Evolutionary conservation across 441 rosid species (phyloP).

Genomic region (Kokia cookei): DNA sequence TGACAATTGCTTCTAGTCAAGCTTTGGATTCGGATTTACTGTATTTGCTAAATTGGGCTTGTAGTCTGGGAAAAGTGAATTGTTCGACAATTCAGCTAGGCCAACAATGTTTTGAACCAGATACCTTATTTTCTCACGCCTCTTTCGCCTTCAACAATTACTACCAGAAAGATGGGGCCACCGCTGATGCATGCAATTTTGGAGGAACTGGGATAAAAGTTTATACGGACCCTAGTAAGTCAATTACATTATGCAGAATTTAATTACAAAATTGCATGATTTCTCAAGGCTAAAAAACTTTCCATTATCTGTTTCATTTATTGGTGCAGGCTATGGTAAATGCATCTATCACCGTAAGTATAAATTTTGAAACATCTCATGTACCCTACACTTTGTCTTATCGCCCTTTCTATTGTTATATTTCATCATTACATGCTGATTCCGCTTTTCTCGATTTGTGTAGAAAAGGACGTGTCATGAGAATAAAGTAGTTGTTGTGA

Average conservation of each 20-base stretch:
- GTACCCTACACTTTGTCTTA: too few species aligned
- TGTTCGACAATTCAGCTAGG: slow-evolving; percentile 86
- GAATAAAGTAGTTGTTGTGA: too few species aligned
- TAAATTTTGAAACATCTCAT: not conserved
- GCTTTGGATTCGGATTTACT: slow-evolving; percentile 61
- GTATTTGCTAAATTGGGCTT: slow-evolving; percentile 85
- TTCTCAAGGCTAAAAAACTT: too few species aligned
- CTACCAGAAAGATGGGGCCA: slow-evolving; percentile 81
- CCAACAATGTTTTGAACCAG: slow-evolving; percentile 88
- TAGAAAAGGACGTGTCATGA: too few species aligned
- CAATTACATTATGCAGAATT: too few species aligned
- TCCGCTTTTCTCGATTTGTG: too few species aligned
- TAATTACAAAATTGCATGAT: too few species aligned
- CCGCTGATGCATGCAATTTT: slow-evolving; percentile 79
- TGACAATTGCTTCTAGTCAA: slow-evolving; percentile 52
- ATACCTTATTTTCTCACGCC: slow-evolving; percentile 79
- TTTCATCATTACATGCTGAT: too few species aligned
- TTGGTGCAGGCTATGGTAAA: slow-evolving; percentile 70
- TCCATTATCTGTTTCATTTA: not conserved
- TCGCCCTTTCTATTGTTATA: too few species aligned
- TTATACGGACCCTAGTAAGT: slow-evolving; percentile 87
- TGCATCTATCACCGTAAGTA: slow-evolving; percentile 79
- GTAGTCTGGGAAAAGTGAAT: slow-evolving; percentile 81
- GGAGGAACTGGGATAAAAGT: slow-evolving; percentile 80
- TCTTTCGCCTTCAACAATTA: slow-evolving; percentile 87